phyloP scores from a whole-genome alignment of 1,139 yeast genomes.

The Nadsonia starkeyi-henricii region DNA sequence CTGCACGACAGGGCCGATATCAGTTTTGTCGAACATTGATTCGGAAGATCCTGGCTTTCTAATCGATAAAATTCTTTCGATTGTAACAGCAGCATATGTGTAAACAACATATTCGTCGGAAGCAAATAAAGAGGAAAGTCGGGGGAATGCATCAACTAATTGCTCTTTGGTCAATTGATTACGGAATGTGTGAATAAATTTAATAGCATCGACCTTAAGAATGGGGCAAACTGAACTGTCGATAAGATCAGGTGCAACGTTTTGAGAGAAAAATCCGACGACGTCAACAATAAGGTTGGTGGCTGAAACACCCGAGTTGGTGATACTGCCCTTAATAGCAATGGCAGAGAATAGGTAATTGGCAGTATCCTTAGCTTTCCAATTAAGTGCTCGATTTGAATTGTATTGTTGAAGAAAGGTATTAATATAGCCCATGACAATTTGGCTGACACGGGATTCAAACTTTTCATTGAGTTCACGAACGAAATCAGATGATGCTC shows the following conservation, averaged over 20 bases:
- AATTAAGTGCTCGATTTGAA: conserved; percentile 31
- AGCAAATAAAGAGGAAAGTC: conserved; percentile 48
- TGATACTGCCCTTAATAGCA: conserved; percentile 80
- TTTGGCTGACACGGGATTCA: conserved; percentile 57
- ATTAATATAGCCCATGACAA: conserved; percentile 65
- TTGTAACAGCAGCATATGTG: conserved; percentile 86
- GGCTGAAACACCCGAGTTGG: conserved; percentile 78
- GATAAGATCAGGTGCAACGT: conserved; percentile 70
- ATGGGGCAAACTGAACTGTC: conserved; percentile 33
- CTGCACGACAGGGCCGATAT: conserved; percentile 44
- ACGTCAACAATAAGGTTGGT: conserved; percentile 78
- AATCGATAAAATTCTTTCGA: conserved; percentile 75
- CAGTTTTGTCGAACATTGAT: conserved; percentile 53
- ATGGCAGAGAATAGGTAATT: conserved; percentile 75
- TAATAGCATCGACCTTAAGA: conserved; percentile 81
- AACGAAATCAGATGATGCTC: conserved; percentile 81
- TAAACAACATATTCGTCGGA: conserved; percentile 65
- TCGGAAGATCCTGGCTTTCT: conserved; percentile 25
- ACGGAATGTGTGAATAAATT: conserved; percentile 78
- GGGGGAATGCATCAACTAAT: conserved; percentile 64
- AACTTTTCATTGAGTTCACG: conserved; percentile 75
- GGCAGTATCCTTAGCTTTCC: conserved; percentile 85
- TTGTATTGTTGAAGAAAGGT: conserved; percentile 44
- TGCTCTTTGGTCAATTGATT: conserved; percentile 86
- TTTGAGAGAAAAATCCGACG: conserved; percentile 65